Base-by-base conservation (phyloP, 2,329 filamentous ascomycete species). In the Diaporthe destruens region DNA sequence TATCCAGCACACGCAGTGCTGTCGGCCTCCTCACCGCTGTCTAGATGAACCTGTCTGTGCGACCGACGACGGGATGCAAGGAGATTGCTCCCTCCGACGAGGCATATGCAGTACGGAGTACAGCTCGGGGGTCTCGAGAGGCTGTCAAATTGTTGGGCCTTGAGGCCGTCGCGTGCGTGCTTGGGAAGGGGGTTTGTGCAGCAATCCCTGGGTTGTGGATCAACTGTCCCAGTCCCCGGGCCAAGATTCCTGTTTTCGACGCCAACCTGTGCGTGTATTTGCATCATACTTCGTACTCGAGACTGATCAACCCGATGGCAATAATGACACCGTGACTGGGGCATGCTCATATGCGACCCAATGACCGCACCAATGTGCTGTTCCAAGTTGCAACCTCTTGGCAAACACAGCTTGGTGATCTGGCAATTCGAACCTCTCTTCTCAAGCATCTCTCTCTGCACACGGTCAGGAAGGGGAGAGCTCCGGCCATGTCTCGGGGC, bases 241-340 rank as follows among this genome's bases (percentile, higher is more conserved):
- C 42, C 42, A 34, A 49, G 42, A 65, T 36, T 65, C 44, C 44
- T 49, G 44, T 65, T 66, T 66, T 66, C 57, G 29, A 39, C n/a
- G 32, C 32, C 32, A 66, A 66, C 53, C 44, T 16, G 18, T 66
- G 12, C 34, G 44, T 16, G 59, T 23, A 11, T 49, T 63, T 65
- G 59, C 44, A 51, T 65, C 59, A 65, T 65, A 36, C 59, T 34
- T 6, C 11, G 8, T 14, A 14, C 39, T 44, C 14, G 23, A 36
- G 44, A 20, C 25, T 25, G 14, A 53, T 42, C 61, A 25, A 9
- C 23, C 56, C 39, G 61, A 66, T n/a, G 47, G 61, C 47, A 36
- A 66, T 12, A 53, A 25, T 53, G 29, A 49, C 44, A 25, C 57
- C 39, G 47, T 29, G 39, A n/a, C 18, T 6, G 36, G 57, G 42